Evolutionary conservation across 768 basidiomycete species (phyloP).

Genomic region (Lanmaoa pseudosensibilis): DNA sequence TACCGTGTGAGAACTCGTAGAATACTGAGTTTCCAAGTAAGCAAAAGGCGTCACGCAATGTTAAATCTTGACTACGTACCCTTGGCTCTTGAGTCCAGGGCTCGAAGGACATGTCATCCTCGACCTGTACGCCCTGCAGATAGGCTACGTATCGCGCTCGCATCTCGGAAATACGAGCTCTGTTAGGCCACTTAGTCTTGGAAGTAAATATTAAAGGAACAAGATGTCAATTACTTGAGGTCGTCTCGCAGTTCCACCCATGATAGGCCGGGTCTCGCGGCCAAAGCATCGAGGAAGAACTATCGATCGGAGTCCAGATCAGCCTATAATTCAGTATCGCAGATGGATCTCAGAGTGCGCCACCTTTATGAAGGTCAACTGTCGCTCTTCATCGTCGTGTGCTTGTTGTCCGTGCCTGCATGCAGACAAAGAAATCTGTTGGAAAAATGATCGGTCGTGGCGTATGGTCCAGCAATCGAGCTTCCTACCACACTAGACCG

Average conservation of each 20-base stretch:
- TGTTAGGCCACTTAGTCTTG: not conserved
- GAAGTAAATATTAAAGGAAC: not conserved
- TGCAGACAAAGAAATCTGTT: slow-evolving; percentile 10
- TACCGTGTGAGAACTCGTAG: slow-evolving; percentile 5
- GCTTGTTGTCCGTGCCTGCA: slow-evolving; percentile 2
- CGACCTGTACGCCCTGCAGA: not conserved
- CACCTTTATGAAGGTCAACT: slow-evolving; percentile 10
- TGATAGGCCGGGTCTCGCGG: not conserved
- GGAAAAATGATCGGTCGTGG: not conserved
- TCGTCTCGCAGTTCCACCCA: slow-evolving; percentile 2
- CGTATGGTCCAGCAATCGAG: not conserved
- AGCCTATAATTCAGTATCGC: not conserved
- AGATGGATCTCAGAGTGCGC: not conserved
- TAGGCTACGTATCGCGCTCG: not conserved
- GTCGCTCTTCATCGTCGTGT: slow-evolving; percentile 1
- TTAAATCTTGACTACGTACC: not conserved
- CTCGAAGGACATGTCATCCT: not conserved
- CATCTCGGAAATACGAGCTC: not conserved
- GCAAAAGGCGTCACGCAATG: not conserved
- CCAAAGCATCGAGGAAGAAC: not conserved
- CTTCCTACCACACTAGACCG: not conserved
- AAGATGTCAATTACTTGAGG: not conserved
- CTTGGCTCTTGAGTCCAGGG: slow-evolving; percentile 3
- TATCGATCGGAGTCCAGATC: not conserved
- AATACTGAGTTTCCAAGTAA: not conserved